phyloP scores from a whole-genome alignment of 495 filamentous ascomycete genomes.

The Lophiostoma macrostomum region DNA sequence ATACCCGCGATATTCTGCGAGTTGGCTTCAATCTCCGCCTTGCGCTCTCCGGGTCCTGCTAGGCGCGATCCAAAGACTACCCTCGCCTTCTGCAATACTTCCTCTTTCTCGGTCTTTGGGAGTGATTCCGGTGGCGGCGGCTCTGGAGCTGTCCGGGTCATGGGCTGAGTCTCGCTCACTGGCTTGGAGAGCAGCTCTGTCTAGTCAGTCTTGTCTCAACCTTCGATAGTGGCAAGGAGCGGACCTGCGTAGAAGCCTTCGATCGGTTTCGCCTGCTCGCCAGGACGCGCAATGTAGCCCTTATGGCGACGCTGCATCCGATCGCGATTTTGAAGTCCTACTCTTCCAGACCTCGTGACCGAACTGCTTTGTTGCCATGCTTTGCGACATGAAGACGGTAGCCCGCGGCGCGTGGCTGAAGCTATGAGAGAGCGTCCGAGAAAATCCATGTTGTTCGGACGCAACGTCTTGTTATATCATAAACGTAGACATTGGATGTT shows the following conservation, averaged over 20 bases:
- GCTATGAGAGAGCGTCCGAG: conserved; percentile 1
- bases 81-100: conserved; percentile 48
- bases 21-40: conserved; percentile 56
- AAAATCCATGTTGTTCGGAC: conserved; percentile 4
- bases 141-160: conserved; percentile 38
- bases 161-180: conserved; percentile 41
- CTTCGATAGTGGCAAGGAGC: not conserved
- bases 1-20: conserved; percentile 71
- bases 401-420: conserved; percentile 18
- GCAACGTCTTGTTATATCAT: not conserved
- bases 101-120: conserved; percentile 39
- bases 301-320: conserved; percentile 28
- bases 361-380: not conserved
- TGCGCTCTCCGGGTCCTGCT: conserved; percentile 64
- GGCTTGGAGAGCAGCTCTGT: conserved; percentile 47
- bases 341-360: not conserved
- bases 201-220: not conserved
- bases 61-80: conserved; percentile 76
- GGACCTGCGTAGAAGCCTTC: conserved; percentile 33
- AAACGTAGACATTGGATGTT: not conserved
- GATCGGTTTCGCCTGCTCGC: conserved; percentile 32
- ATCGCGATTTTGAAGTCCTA: conserved; percentile 30
- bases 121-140: conserved; percentile 39
- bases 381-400: conserved; percentile 15
- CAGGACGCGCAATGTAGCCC: conserved; percentile 29